Evolutionary conservation across 176 grass and related monocot species (phyloP).

Genomic region (Bromus sterilis): DNA sequence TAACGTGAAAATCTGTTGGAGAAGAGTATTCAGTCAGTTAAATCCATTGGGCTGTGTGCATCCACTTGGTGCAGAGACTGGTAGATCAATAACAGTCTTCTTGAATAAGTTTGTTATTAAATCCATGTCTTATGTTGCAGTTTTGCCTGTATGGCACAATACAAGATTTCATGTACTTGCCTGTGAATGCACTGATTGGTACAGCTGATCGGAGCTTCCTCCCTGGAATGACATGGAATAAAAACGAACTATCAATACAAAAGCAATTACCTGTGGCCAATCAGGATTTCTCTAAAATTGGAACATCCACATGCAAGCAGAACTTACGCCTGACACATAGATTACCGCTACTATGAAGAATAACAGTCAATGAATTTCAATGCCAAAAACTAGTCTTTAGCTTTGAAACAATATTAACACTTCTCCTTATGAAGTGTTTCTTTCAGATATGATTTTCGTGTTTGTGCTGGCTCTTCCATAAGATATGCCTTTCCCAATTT

Average conservation of each 20-base stretch:
- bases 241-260: not conserved
- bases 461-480: not conserved
- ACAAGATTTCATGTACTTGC: constrained; percentile 33
- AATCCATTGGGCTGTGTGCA: not conserved
- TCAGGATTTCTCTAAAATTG: not conserved
- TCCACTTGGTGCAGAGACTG: not conserved
- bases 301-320: not conserved
- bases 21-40: not conserved
- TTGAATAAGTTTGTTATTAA: not conserved
- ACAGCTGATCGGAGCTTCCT: constrained; percentile 69
- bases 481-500: not conserved
- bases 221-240: constrained; percentile 45
- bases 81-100: not conserved
- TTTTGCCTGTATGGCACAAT: not conserved
- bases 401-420: not conserved
- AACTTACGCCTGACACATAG: not conserved
- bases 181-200: constrained; percentile 94
- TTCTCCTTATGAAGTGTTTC: not conserved
- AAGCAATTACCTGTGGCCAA: not conserved
- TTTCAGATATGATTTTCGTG: not conserved
- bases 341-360: not conserved
- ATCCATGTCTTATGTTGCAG: not conserved
- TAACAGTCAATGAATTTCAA: not conserved
- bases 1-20: constrained; percentile 78
- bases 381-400: not conserved